phyloP scores from a whole-genome alignment of 768 basidiomycete species.

The Psilocybe subaeruginosa region DNA sequence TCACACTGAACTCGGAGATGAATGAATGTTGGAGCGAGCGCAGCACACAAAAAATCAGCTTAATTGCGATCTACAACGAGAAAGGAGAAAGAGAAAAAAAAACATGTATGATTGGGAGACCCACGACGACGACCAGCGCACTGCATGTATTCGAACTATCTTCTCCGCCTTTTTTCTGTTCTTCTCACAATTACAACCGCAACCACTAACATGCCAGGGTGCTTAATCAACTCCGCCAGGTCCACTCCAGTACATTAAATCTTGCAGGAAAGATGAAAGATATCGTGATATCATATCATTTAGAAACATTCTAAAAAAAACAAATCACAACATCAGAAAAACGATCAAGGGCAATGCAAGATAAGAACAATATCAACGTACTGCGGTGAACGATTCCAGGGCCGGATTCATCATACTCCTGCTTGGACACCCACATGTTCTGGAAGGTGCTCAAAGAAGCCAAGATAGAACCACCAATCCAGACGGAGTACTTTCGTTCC shows the following conservation, averaged over 20 bases:
- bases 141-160: no score
- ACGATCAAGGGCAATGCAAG: neutral
- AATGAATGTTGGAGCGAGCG: no score
- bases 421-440: slow-evolving; percentile 93
- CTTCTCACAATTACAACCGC: no score
- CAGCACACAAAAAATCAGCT: no score
- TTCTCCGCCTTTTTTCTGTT: no score
- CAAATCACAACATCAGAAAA: neutral
- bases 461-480: slow-evolving; percentile 88
- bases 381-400: slow-evolving; percentile 83
- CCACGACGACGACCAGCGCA: no score
- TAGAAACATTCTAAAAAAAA: neutral
- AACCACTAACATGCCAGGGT: neutral
- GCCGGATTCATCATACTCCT: slow-evolving; percentile 89
- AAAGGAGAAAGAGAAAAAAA: no score
- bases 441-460: slow-evolving; percentile 96
- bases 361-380: slow-evolving; percentile 25
- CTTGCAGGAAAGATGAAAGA: neutral
- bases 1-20: no score
- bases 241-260: neutral
- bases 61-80: no score
- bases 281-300: neutral
- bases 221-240: neutral
- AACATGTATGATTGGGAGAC: no score
- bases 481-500: slow-evolving; percentile 94